Evolutionary conservation across 352 stramenopile species (phyloP), one percentile per base, ranked within the genome.

Genomic region (Globisporangium recalcitrans): DNA sequence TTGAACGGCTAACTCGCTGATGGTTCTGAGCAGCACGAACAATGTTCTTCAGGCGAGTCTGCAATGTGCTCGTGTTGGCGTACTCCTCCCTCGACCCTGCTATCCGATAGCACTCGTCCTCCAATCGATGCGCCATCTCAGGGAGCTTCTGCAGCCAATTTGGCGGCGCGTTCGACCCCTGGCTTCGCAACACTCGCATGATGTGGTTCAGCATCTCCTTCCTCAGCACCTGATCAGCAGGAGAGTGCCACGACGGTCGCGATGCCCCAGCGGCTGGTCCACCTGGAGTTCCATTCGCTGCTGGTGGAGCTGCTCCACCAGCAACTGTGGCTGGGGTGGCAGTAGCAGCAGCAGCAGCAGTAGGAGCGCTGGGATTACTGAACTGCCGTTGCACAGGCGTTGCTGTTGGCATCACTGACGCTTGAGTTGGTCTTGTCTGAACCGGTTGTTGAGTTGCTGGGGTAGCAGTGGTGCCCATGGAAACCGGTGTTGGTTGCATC

Each of bases 81-180:
- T 99, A 99, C 51, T 98, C 95, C 53, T 97, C 93, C 56, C 96
- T 61, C 52, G 87, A 75, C 38, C 75, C 44, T 71, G 96, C 75
- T 69, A 91, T 91, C 4, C 85, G 86, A 64, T 99, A 99, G 52
- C 98, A 91, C 62, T 96, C 96, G 60, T 99, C 96, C 70, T 99
- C 97, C 42, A 99, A 77, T 49, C 96, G 87, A 63, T 98, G 96
- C 1, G 97, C 97, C 96, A 99, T 99, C 68, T 99, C 93, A 0
- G 96, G 96, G 21, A 99, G 78, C 67, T 98, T 98, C 62, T 98
- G 90, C 47, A 99, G 73, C 96, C 96, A 99, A 68, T 98, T 97
- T 26, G 93, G 77, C 4, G 94, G 91, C 5, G 96, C 95, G 75
- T 99, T 98, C 31, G 96, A 95, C 36, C 96, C 93, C 55, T 98